Conservation (phyloP, 331 rosid species). For the Pyracantha coccinea region DNA sequence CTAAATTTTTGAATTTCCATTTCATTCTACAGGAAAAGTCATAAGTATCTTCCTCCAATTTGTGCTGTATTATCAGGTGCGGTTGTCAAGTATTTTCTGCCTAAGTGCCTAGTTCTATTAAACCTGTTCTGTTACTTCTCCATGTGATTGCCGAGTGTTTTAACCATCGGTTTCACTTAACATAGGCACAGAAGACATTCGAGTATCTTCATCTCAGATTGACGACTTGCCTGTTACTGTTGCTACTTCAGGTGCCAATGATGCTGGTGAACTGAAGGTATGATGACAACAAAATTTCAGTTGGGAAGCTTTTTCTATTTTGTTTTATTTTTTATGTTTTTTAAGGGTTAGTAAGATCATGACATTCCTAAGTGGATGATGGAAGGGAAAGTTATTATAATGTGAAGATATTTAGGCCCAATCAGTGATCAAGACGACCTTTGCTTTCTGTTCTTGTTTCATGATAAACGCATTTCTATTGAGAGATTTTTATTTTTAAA, state of each 20-base stretch:
- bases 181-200: conserved; percentile 33
- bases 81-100: conserved; percentile 9
- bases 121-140: not conserved
- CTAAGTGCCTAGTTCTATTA: not conserved
- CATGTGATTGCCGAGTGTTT: conserved; percentile 1
- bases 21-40: conserved; percentile 33
- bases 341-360: not conserved
- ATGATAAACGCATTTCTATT: not conserved
- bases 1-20: not conserved
- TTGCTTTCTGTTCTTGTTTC: not conserved
- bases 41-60: conserved; percentile 23
- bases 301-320: not conserved
- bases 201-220: conserved; percentile 34
- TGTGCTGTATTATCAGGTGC: conserved; percentile 54
- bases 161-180: not conserved
- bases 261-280: conserved; percentile 59
- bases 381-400: not conserved
- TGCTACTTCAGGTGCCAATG: conserved; percentile 19
- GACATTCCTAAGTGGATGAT: not conserved
- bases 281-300: not conserved
- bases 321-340: not conserved
- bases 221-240: conserved; percentile 50
- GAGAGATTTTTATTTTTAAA: not conserved
- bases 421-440: not conserved
- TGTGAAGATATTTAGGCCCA: not conserved